Evolutionary conservation across 306 rosid genomes (phyloP), one percentile per base, ranked within the genome.

Genomic region (Herpetospermum pedunculosum): DNA sequence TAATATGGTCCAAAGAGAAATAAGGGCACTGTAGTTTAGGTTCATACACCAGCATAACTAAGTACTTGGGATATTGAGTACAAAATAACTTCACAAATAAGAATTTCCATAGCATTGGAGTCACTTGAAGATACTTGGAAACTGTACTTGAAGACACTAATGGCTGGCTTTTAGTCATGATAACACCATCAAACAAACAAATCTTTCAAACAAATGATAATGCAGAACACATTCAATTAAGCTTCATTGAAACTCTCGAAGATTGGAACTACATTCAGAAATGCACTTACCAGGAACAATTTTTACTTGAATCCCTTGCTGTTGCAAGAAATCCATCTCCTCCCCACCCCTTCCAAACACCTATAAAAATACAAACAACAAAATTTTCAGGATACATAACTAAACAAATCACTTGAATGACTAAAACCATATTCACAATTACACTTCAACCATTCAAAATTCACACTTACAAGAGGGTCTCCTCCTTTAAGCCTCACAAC

Each of bases 341-440:
- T 94, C 96, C 11, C 98, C 98, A 34, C 97, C 98, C 77, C 97
- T 88, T 38, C 98, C 98, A 89, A 94, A 94, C 78, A 94, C 98
- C 98, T 94, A 70, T 75, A 80, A 65, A 67, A 15, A 16, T 0
- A 5, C 23, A 8, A 52, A 72, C 75, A 55, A n/a, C 13, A 52
- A 2, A 67, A 55, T 76, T 48, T 63, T 46, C 48, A 19, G 74
- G 38, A 75, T 10, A 44, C 38, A 18, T 49, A 44, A 54, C 41
- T 13, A 9, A 44, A 71, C n/a, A n/a, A 73, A 69, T 32, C 3
- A 40, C 64, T 43, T 37, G 4, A 49, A 37, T 37, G 47, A 18
- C 44, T n/a, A 21, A 60, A 18, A 6, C 26, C 37, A 60, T 16
- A 18, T 60, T 15, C 69, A 48, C 25, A 60, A 60, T 60, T 35